These are phyloP conservation scores for Porcisia deanei DNA, from an alignment of 208 protist genomes.

Conservation along the genomic window DNA sequence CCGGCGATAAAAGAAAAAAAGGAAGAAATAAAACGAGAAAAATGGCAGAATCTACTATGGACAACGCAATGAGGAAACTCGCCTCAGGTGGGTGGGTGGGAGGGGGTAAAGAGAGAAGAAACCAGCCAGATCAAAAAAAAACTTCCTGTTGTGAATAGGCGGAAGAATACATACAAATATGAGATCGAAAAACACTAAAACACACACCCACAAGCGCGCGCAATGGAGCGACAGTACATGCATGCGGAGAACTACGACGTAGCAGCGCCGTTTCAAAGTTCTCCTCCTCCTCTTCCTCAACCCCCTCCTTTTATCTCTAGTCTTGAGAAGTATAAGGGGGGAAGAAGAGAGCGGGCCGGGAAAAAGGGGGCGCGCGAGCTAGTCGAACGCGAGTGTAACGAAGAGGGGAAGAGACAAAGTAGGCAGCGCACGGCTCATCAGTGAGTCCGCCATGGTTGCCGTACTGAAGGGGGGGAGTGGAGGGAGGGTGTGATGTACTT, in stretches of 20 bases:
- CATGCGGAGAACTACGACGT: neutral
- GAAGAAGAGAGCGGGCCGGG: neutral
- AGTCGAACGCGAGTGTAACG: too few species aligned
- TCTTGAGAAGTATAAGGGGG: neutral
- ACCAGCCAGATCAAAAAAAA: neutral
- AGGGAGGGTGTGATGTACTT: neutral
- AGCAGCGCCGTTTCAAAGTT: neutral
- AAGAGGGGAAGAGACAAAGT: neutral
- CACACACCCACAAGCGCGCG: neutral
- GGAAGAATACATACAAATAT: neutral
- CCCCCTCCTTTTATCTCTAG: neutral
- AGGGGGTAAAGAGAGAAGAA: neutral
- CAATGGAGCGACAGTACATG: too few species aligned
- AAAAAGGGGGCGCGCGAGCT: too few species aligned
- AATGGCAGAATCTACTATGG: too few species aligned
- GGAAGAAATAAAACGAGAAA: too few species aligned
- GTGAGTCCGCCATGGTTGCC: neutral
- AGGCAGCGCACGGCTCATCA: neutral
- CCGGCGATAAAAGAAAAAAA: too few species aligned
- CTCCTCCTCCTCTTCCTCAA: neutral
- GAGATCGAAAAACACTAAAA: neutral
- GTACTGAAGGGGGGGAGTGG: too few species aligned
- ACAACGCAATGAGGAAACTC: too few species aligned
- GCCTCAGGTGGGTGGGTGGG: too few species aligned
- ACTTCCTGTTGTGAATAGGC: neutral